Evolutionary conservation across 768 basidiomycete genomes (phyloP).

Genomic region (Gymnopilus dilepis): DNA sequence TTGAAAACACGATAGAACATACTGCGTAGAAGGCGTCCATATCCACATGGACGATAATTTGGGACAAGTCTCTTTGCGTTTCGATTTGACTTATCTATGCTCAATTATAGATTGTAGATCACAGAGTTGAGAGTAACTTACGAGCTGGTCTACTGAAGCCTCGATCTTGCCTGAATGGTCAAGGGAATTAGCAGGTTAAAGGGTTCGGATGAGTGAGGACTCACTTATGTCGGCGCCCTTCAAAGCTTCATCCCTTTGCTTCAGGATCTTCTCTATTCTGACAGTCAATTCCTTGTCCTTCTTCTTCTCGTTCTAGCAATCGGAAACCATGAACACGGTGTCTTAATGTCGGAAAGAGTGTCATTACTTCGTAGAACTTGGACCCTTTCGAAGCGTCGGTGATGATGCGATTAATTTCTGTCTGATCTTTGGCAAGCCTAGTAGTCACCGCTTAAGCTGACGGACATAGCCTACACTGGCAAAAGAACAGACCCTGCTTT

Average conservation of each 20-base stretch:
- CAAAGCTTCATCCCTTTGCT: slow-evolving; percentile 62
- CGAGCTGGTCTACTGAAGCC: slow-evolving; percentile 68
- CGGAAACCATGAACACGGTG: slow-evolving; percentile 8
- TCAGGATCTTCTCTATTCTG: slow-evolving; percentile 73
- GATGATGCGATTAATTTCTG: slow-evolving; percentile 87
- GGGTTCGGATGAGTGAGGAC: slow-evolving; percentile 26
- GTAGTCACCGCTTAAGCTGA: neutral
- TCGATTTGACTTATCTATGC: slow-evolving; percentile 73
- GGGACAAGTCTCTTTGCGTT: slow-evolving; percentile 74
- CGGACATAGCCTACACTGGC: neutral
- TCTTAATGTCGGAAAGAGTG: neutral
- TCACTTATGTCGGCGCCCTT: slow-evolving; percentile 62
- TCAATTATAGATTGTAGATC: neutral
- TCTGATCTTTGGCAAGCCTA: slow-evolving; percentile 77
- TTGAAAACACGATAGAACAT: slow-evolving; percentile 16
- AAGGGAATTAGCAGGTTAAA: slow-evolving; percentile 16
- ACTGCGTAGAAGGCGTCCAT: slow-evolving; percentile 93
- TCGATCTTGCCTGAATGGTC: slow-evolving; percentile 59
- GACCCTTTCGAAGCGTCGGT: slow-evolving; percentile 92
- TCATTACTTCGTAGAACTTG: slow-evolving; percentile 82
- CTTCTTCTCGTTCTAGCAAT: slow-evolving; percentile 79
- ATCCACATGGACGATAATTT: slow-evolving; percentile 92
- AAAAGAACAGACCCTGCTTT: slow-evolving; percentile 77
- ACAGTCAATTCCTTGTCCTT: slow-evolving; percentile 87
- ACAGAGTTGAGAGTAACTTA: slow-evolving; percentile 31